Conservation (phyloP, 805 yeast species). For the Candida berthetii region DNA sequence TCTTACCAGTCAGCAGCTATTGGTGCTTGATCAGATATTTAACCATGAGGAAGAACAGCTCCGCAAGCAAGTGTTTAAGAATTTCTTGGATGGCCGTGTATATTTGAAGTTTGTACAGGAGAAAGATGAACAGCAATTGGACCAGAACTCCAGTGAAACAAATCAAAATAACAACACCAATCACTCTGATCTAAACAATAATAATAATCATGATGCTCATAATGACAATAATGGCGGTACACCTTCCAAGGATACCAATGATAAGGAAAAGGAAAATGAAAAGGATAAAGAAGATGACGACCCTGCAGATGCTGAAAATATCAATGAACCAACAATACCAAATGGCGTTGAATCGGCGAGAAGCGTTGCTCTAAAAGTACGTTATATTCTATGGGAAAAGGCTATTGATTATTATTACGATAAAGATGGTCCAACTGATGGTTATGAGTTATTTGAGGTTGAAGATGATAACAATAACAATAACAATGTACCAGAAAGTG, state of each 20-base stretch:
- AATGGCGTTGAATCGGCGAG: slow-evolving; percentile 41
- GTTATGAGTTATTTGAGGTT: slow-evolving; percentile 9
- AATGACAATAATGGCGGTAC: slow-evolving; percentile 3
- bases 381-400: slow-evolving; percentile 69
- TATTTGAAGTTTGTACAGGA: slow-evolving; percentile 14
- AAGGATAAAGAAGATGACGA: background rate
- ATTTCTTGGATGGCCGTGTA: slow-evolving; percentile 31
- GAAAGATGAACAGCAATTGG: no score
- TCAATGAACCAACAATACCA: slow-evolving; percentile 30
- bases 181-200: background rate
- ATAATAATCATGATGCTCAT: background rate
- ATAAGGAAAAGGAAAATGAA: slow-evolving; percentile 1
- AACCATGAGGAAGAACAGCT: slow-evolving; percentile 20
- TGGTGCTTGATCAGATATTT: slow-evolving; percentile 40
- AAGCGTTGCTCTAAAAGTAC: slow-evolving; percentile 53
- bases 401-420: slow-evolving; percentile 46
- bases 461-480: slow-evolving; percentile 6
- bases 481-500: background rate
- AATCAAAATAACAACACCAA: slow-evolving; percentile 2
- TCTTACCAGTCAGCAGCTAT: slow-evolving; percentile 49
- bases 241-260: background rate
- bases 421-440: slow-evolving; percentile 7
- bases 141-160: slow-evolving; percentile 2
- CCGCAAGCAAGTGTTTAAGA: slow-evolving; percentile 30
- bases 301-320: slow-evolving; percentile 21